A percentile compares a stretch with the other conserved stretches of the same genome.
Conservation (phyloP, 495 filamentous ascomycete species). For the Hypoxylon fragiforme region DNA sequence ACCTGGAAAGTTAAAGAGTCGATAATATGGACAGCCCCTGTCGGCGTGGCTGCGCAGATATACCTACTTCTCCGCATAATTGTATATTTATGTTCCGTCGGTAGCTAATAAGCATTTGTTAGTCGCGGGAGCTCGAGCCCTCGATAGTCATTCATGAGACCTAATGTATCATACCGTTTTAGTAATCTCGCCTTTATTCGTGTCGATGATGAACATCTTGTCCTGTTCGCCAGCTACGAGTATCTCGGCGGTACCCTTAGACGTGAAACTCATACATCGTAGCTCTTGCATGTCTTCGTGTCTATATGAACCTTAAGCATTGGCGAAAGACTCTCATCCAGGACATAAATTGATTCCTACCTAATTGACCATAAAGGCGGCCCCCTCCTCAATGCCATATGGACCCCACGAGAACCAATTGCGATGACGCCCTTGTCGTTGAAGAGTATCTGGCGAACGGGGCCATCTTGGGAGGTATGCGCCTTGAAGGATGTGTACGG, state of each 20-base stretch:
- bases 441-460: conserved; percentile 79
- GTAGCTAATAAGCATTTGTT: conserved; percentile 51
- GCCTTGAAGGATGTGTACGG: conserved; percentile 71
- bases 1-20: conserved; percentile 76
- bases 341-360: conserved; percentile 43
- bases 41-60: conserved; percentile 86
- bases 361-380: conserved; percentile 82
- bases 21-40: conserved; percentile 82
- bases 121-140: conserved; percentile 7
- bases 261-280: conserved; percentile 91
- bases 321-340: neutral
- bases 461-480: conserved; percentile 66
- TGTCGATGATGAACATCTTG: conserved; percentile 86
- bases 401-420: conserved; percentile 74
- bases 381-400: conserved; percentile 81
- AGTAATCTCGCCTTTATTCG: conserved; percentile 78
- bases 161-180: conserved; percentile 63
- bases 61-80: conserved; percentile 89
- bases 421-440: conserved; percentile 84
- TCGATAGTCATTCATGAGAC: too few species aligned
- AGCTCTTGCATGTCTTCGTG: conserved; percentile 78
- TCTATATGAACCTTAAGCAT: conserved; percentile 43
- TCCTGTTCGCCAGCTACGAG: conserved; percentile 85
- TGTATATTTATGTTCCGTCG: conserved; percentile 74
- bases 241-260: conserved; percentile 76